A percentile compares a stretch with the other conserved stretches of the same genome.
phyloP scores from a whole-genome alignment of 331 rosid species.

The Malus hybrid region DNA sequence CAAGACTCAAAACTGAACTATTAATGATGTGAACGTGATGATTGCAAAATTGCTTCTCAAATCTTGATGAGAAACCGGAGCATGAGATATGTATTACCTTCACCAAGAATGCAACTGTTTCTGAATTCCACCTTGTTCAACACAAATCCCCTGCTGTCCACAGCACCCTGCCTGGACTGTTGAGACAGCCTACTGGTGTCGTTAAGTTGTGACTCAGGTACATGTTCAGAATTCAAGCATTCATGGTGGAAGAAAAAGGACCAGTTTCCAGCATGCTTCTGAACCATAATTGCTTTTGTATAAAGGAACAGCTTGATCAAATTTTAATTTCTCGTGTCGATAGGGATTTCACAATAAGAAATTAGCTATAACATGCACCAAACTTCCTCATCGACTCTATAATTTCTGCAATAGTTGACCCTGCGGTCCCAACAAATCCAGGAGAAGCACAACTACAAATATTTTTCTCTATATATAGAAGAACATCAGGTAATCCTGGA shows the following conservation, averaged over 20 bases:
- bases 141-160: not conserved
- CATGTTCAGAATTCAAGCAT: not conserved
- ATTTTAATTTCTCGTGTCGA: not conserved
- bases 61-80: not conserved
- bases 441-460: slow-evolving; percentile 82
- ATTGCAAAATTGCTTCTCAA: not conserved
- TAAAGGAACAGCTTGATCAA: not conserved
- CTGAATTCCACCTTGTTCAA: not conserved
- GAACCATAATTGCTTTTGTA: not conserved
- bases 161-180: not conserved
- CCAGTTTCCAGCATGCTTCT: not conserved
- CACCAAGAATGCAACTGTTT: not conserved
- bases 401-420: slow-evolving; percentile 87
- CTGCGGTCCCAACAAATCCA: slow-evolving; percentile 90
- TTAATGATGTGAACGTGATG: not conserved
- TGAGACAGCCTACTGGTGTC: not conserved
- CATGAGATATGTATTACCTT: not conserved
- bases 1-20: not conserved
- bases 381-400: slow-evolving; percentile 63
- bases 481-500: slow-evolving; percentile 46
- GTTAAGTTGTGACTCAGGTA: slow-evolving; percentile 2
- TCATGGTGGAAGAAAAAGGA: not conserved
- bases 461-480: slow-evolving; percentile 67
- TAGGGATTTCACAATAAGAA: slow-evolving; percentile 10
- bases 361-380: slow-evolving; percentile 32